Evolutionary conservation across 257 asterid genomes (phyloP), one percentile per base, ranked within the genome.

Genomic region (Solanum chiquidenum): DNA sequence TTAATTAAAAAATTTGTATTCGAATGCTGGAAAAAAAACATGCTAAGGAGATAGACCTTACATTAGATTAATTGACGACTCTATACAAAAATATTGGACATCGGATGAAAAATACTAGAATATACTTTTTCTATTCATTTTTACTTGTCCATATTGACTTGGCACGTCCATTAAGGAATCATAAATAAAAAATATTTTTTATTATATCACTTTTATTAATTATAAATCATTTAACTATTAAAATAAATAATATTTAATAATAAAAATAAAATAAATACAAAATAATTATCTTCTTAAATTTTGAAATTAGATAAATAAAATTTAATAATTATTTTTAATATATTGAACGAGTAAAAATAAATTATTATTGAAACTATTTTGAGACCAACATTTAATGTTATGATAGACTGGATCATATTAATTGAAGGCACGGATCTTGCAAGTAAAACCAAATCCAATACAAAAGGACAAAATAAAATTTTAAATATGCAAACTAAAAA

Each of bases 341-440:
- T 9, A n/a, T 1, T 10, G 2, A 10, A 64, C 1, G 6, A n/a
- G 7, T 64, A 64, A 64, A n/a, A 64, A 10, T 1, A 5, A 6
- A 64, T 2, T 64, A 71, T 5, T 8, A 4, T 23, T 5, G 55
- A 37, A 75, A 35, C 20, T 75, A 75, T 49, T 37, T 23, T 75
- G 11, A 38, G 31, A 37, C 35, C 23, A 76, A 12, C 35, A 76
- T 76, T 76, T 40, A 40, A 76, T 76, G 12, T 49, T 40, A n/a
- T 64, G 72, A 77, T 77, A 13, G 8, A 44, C 16, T 79, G 25
- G 25, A 27, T 25, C 84, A 27, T 79, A 79, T 44, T 79, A 79
- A 80, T 46, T 18, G 68, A 80, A 80, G 42, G 85, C 85, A 80
- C 85, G 69, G 85, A 52, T 80, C 16, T 80, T 49, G 31, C 29